Base-by-base conservation (phyloP, 257 asterid species). In the Coffea eugenioides region DNA sequence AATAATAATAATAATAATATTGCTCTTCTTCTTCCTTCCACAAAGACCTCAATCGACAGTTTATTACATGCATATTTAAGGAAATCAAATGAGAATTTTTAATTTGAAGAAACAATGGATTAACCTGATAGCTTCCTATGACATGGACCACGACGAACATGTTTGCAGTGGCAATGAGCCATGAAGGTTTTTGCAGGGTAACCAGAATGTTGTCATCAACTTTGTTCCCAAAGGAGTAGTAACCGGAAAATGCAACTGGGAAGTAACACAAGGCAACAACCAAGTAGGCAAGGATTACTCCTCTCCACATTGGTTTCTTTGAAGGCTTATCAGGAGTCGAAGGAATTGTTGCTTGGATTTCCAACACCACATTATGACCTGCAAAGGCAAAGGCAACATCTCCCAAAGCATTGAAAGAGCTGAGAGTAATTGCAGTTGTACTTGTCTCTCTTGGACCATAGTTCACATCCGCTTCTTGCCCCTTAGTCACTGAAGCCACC, bases 291-390 rank as follows among this genome's bases (percentile, higher is more conserved):
- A 90, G 62, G 0, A 88, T 0, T 0, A 92, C 97, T 3, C 98
- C 97, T 70, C 73, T 89, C 97, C 97, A 90, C 97, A 92, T 92
- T 0, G 97, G 88, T 34, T 57, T 78, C 77, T 89, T 93, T 0
- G 97, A 93, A 0, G 97, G 97, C 13, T 69, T 86, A 12, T 89
- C 94, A 0, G 89, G 90, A 0, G 96, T 88, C 0, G 97, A 90
- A 5, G 97, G 97, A 5, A 93, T 86, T 1, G 93, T 89, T 0
- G 97, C 95, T 64, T 91, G 97, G 57, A 93, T 93, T 64, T 90
- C 97, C 34, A 93, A 66, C 64, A 89, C 95, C 62, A 93, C 94
- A 36, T 87, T 91, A 75, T 94, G 97, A 0, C 94, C 97, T 0
- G 97, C 97, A 7, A 82, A 94, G 27, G 97, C 93, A 56, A 94